phyloP scores from a whole-genome alignment of 1,139 yeast species.

The Geotrichum phurueaensis region DNA sequence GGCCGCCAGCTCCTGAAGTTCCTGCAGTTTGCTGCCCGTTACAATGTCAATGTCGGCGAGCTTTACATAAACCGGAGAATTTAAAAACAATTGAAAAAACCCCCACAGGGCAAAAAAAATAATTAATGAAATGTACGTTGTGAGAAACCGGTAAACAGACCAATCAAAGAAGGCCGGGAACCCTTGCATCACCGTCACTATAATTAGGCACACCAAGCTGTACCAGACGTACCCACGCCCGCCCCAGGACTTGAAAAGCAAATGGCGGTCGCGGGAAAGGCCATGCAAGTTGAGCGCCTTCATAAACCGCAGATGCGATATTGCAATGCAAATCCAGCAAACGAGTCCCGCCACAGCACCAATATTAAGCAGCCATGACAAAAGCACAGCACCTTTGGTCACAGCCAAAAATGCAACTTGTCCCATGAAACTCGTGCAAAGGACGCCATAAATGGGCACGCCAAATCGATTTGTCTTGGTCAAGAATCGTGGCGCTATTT shows the following conservation, averaged over 20 bases:
- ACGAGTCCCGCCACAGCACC: slow-evolving; percentile 74
- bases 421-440: slow-evolving; percentile 52
- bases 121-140: slow-evolving; percentile 62
- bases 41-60: slow-evolving; percentile 66
- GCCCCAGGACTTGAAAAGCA: slow-evolving; percentile 62
- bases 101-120: slow-evolving; percentile 50
- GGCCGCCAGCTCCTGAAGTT: neutral
- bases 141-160: slow-evolving; percentile 53
- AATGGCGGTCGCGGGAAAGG: slow-evolving; percentile 50
- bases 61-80: slow-evolving; percentile 29
- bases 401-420: slow-evolving; percentile 67
- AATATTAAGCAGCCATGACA: slow-evolving; percentile 67
- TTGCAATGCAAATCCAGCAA: slow-evolving; percentile 68
- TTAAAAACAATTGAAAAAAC: slow-evolving; percentile 43
- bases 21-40: slow-evolving; percentile 52
- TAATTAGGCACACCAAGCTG: slow-evolving; percentile 52
- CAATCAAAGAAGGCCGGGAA: slow-evolving; percentile 59
- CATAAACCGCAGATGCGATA: slow-evolving; percentile 62
- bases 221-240: slow-evolving; percentile 66
- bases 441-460: slow-evolving; percentile 60
- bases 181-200: slow-evolving; percentile 61
- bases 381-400: slow-evolving; percentile 62
- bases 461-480: slow-evolving; percentile 68
- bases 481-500: slow-evolving; percentile 63
- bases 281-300: slow-evolving; percentile 48